Evolutionary conservation across 2,329 filamentous ascomycete genomes (phyloP).

Genomic region (Aspergillus tanneri): DNA sequence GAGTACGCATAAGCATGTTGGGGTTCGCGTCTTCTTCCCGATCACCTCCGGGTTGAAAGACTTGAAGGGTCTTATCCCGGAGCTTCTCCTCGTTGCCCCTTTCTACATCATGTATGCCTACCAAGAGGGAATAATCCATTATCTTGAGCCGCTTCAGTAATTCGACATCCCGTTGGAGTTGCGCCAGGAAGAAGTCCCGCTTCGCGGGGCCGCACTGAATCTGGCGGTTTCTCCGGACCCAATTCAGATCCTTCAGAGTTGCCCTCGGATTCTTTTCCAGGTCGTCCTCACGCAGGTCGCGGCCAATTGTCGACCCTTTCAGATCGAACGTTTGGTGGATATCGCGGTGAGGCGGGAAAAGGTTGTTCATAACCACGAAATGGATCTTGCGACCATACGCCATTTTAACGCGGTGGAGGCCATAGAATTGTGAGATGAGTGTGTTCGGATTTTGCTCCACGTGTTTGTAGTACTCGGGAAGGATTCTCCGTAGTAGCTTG

Average conservation of each 20-base stretch:
- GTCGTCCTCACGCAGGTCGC: slow-evolving; percentile 86
- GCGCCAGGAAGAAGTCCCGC: slow-evolving; percentile 82
- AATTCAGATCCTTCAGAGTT: slow-evolving; percentile 95
- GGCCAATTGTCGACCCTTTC: slow-evolving; percentile 92
- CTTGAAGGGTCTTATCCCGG: slow-evolving; percentile 81
- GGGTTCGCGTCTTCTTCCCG: slow-evolving; percentile 60
- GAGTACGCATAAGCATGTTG: slow-evolving; percentile 77
- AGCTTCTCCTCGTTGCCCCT: slow-evolving; percentile 95
- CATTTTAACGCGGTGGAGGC: slow-evolving; percentile 95
- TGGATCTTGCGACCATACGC: slow-evolving; percentile 98
- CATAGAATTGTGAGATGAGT: slow-evolving; percentile 95
- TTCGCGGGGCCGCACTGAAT: slow-evolving; percentile 87
- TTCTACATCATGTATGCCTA: slow-evolving; percentile 88
- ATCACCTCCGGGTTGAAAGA: slow-evolving; percentile 87
- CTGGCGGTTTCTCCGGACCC: slow-evolving; percentile 80
- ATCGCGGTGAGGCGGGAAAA: slow-evolving; percentile 94
- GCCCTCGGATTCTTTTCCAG: slow-evolving; percentile 85
- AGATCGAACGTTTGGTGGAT: slow-evolving; percentile 97
- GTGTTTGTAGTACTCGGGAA: slow-evolving; percentile 88
- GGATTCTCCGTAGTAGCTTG: slow-evolving; percentile 50
- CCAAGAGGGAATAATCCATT: slow-evolving; percentile 96
- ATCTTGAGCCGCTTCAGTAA: slow-evolving; percentile 86
- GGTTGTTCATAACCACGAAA: slow-evolving; percentile 99
- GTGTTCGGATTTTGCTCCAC: slow-evolving; percentile 94
- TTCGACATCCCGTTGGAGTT: slow-evolving; percentile 82